Base-by-base conservation (phyloP, 163 green algal species). In the Trebouxiophyceae sp. region DNA sequence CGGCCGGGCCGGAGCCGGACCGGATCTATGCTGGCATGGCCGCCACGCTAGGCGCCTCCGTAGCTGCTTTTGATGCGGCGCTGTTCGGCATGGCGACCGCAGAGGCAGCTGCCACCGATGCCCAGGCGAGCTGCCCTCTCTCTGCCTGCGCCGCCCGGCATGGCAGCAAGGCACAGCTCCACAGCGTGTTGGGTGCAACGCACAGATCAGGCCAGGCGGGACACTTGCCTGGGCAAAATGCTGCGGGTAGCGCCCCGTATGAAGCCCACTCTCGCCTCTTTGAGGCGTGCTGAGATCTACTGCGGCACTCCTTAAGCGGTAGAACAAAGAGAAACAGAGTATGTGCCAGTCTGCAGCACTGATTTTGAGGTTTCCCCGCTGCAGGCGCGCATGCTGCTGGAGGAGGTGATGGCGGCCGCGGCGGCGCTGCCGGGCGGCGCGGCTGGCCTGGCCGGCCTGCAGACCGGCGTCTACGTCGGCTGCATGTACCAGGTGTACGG, bases 371-470 rank as follows among this genome's bases (percentile, higher is more conserved):
- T 20, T 54, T 54, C 45, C 45, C 45, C 16, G 45, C 8, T 59
- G 19, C 90, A 96, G 77, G 84, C 93, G 45, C 74, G 89, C 5
- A 63, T 95, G 60, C 72, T 97, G 62, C 68, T 97, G 32, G 76
- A 89, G 57, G 54, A 67, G 8, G 47, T 60, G 23, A 39, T 81
- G 39, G 33, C 28, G 23, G 31, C 2, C 30, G 28, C n/a, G 20
- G 30, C 30, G n/a, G 24, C n/a, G n/a, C 20, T 20, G 27, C 33
- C 12, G 16, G 44, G 28, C 6, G 27, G 56, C 30, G 12, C n/a
- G 7, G 39, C 20, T 7, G 24, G 24, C 12, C 4, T n/a, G 0
- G 4, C 32, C 5, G 65, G 33, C 27, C 2, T 3, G 28, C 39
- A 65, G 20, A 60, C 57, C 29, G 74, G 69, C 28, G 63, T 77